Evolutionary conservation across 169 alveolate genomes (phyloP).

Genomic region (Toxoplasma gondii): DNA sequence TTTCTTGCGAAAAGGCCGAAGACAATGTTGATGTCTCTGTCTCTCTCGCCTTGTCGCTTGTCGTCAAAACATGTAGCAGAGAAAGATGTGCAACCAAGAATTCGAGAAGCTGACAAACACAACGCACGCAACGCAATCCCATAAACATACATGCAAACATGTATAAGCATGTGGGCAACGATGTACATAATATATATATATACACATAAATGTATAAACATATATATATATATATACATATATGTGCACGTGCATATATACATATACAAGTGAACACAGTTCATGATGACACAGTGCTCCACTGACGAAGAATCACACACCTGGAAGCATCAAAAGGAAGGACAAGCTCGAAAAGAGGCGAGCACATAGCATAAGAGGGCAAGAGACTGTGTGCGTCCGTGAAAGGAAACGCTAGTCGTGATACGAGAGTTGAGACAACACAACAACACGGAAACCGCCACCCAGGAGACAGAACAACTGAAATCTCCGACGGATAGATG

Average conservation of each 20-base stretch:
- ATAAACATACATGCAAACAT: background rate
- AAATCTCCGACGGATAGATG: too few species aligned
- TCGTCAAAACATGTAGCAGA: background rate
- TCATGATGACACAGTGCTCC: too few species aligned
- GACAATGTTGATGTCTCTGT: background rate
- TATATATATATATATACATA: background rate
- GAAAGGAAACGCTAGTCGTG: background rate
- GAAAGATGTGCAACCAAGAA: slow-evolving; percentile 5
- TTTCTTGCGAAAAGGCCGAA: background rate
- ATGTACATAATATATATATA: background rate
- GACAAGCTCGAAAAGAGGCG: too few species aligned
- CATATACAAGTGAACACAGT: too few species aligned
- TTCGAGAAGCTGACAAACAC: background rate
- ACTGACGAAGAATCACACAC: too few species aligned
- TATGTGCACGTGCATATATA: too few species aligned
- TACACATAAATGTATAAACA: background rate
- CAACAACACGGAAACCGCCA: too few species aligned
- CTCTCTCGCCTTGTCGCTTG: background rate
- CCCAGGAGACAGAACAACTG: too few species aligned
- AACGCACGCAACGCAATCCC: background rate
- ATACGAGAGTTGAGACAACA: too few species aligned
- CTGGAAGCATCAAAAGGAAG: too few species aligned
- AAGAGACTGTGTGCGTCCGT: background rate
- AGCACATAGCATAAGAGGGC: background rate
- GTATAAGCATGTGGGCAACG: background rate